These are phyloP conservation scores for Tulasnella sp. DNA, from an alignment of 768 basidiomycete genomes.

Conservation along the genomic window DNA sequence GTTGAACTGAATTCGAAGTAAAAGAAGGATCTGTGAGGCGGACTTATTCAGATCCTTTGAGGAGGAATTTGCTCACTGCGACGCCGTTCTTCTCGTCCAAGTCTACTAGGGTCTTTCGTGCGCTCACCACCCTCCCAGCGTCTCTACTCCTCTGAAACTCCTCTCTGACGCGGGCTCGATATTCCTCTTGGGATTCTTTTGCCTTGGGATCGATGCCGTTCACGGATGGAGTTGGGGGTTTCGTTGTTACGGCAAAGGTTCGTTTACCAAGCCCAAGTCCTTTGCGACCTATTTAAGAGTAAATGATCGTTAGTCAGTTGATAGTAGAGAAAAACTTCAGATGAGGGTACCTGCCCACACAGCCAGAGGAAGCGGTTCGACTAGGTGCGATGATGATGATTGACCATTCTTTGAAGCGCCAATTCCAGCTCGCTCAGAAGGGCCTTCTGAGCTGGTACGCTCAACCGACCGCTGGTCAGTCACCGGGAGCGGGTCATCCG, in stretches of 20 bases:
- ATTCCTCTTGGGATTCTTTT: slow-evolving; percentile 25
- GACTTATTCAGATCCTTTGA: slow-evolving; percentile 4
- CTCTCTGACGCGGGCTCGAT: slow-evolving; percentile 56
- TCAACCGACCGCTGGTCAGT: slow-evolving; percentile 20
- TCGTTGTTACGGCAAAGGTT: slow-evolving; percentile 47
- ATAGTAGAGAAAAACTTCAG: neutral
- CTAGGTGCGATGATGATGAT: slow-evolving; percentile 33
- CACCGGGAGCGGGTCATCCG: slow-evolving; percentile 62
- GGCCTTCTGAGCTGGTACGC: slow-evolving; percentile 7
- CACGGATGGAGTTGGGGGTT: slow-evolving; percentile 40
- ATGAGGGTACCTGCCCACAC: slow-evolving; percentile 63
- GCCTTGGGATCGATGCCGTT: slow-evolving; percentile 16
- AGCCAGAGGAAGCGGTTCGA: slow-evolving; percentile 60
- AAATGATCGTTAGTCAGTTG: slow-evolving; percentile 1
- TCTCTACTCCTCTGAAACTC: slow-evolving; percentile 72
- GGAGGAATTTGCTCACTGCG: slow-evolving; percentile 36
- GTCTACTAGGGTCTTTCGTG: slow-evolving; percentile 61
- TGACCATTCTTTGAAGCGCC: neutral
- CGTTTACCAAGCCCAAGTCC: slow-evolving; percentile 54
- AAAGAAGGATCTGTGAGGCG: slow-evolving; percentile 1
- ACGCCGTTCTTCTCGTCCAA: slow-evolving; percentile 64
- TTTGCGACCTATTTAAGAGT: slow-evolving; percentile 50
- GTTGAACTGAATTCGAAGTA: slow-evolving; percentile 51
- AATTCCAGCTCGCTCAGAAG: slow-evolving; percentile 12
- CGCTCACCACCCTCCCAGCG: slow-evolving; percentile 55